Evolutionary conservation across 495 filamentous ascomycete genomes (phyloP).

Genomic region (Neurospora sp.): DNA sequence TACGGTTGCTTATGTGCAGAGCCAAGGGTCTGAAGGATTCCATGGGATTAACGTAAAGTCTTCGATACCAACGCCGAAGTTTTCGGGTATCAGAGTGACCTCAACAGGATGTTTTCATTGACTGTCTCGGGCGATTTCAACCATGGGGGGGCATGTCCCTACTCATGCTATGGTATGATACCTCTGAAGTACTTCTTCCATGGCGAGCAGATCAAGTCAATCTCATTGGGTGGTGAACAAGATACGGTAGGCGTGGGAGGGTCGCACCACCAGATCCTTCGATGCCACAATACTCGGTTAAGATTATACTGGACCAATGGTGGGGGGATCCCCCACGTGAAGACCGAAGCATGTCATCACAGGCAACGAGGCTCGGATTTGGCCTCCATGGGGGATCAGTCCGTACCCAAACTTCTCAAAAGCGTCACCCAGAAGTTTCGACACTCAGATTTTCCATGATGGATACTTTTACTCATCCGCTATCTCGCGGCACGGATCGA

Average conservation of each 20-base stretch:
- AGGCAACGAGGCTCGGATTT: not conserved
- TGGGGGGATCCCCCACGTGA: not conserved
- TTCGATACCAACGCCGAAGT: not conserved
- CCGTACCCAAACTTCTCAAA: not conserved
- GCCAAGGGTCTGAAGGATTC: not conserved
- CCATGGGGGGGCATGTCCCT: not conserved
- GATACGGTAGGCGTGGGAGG: not conserved
- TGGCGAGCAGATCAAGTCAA: not conserved
- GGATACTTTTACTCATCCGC: not conserved
- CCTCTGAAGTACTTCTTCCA: not conserved
- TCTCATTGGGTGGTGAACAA: not conserved
- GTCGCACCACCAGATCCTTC: not conserved
- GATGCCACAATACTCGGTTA: not conserved
- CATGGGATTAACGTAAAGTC: not conserved
- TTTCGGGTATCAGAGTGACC: not conserved
- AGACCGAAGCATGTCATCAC: not conserved
- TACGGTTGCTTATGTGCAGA: not conserved
- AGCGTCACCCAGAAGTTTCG: not conserved
- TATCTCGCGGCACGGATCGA: not conserved
- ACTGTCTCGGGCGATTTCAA: not conserved
- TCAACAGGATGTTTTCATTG: not conserved
- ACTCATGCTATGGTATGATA: not conserved
- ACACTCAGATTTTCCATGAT: not conserved
- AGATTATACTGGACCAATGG: not conserved
- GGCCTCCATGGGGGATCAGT: not conserved